These are phyloP conservation scores for Clonostachys rosea DNA, from an alignment of 2,329 filamentous ascomycete genomes.

Conservation along the genomic window DNA sequence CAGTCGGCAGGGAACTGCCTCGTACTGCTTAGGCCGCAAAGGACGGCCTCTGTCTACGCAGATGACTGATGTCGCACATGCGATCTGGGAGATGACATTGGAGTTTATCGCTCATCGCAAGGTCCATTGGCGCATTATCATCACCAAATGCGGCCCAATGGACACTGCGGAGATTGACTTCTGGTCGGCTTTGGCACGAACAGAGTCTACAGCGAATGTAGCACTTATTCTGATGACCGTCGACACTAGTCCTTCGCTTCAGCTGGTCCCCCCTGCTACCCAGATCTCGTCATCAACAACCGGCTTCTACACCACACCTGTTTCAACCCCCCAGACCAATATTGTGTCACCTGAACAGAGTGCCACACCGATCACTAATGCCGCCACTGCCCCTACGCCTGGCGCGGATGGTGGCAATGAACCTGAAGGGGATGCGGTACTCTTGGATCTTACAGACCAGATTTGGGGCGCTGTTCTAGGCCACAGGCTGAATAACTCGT, in stretches of 20 bases:
- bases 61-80: slow-evolving; percentile 62
- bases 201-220: slow-evolving; percentile 44
- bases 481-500: slow-evolving; percentile 59
- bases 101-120: slow-evolving; percentile 67
- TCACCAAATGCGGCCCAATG: slow-evolving; percentile 68
- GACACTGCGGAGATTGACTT: slow-evolving; percentile 59
- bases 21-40: slow-evolving; percentile 66
- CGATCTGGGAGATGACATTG: slow-evolving; percentile 75
- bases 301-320: slow-evolving; percentile 56
- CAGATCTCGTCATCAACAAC: slow-evolving; percentile 40
- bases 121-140: slow-evolving; percentile 72
- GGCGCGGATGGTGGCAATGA: slow-evolving; percentile 36
- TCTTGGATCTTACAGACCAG: slow-evolving; percentile 70
- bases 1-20: slow-evolving; percentile 65
- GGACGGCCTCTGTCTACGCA: slow-evolving; percentile 42
- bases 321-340: slow-evolving; percentile 59
- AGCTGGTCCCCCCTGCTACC: slow-evolving; percentile 52
- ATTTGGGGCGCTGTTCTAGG: slow-evolving; percentile 70
- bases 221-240: slow-evolving; percentile 59
- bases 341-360: slow-evolving; percentile 58
- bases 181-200: slow-evolving; percentile 49
- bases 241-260: slow-evolving; percentile 60
- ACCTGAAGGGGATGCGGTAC: slow-evolving; percentile 51
- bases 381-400: slow-evolving; percentile 37
- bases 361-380: slow-evolving; percentile 42